Evolutionary conservation across 306 rosid species (phyloP), one percentile per base, ranked within the genome.

Genomic region (Ormosia semicastrata): DNA sequence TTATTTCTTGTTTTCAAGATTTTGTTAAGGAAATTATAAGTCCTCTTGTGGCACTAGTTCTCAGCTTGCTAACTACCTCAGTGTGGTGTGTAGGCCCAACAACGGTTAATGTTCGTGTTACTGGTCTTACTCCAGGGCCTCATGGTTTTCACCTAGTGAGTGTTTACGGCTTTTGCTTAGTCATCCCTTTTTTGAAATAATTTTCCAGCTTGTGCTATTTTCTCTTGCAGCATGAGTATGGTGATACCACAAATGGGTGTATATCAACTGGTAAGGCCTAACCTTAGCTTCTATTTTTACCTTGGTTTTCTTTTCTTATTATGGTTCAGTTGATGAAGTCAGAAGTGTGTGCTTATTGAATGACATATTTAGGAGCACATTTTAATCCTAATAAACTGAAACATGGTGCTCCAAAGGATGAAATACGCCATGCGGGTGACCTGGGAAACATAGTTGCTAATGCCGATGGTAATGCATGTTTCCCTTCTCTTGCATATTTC

Each of bases 391-490:
- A 88, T 10, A 80, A 76, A 0, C 3, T 77, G 78, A 88, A 87
- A 66, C 95, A 92, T 47, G 97, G 97, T 57, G 93, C 97, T 88
- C 95, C 95, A 37, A 86, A 76, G 75, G 93, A 91, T 73, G 83
- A 88, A 80, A 36, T 82, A 56, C 93, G 97, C 56, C 97, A 92
- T 89, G 97, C 97, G 93, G 95, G 95, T 78, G 97, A 92, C 93
- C 95, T 91, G 93, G 97, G 97, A 92, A 92, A 92, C 97, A 92
- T 92, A 83, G 65, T 86, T 91, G 97, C 93, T 69, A 87, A 91
- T 84, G 90, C 90, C 1, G 83, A 88, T 77, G 95, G 95, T 91
- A 86, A 65, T 30, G 62, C 74, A 1, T 29, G 56, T 78, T 62
- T 57, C 5, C 14, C 8, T 69, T 44, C 44, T 65, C 32, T 60